Percentiles rank a stretch among this genome's conserved stretches.
phyloP scores from a whole-genome alignment of 495 filamentous ascomycete species.

The Aspergillus sclerotiicarbonarius region DNA sequence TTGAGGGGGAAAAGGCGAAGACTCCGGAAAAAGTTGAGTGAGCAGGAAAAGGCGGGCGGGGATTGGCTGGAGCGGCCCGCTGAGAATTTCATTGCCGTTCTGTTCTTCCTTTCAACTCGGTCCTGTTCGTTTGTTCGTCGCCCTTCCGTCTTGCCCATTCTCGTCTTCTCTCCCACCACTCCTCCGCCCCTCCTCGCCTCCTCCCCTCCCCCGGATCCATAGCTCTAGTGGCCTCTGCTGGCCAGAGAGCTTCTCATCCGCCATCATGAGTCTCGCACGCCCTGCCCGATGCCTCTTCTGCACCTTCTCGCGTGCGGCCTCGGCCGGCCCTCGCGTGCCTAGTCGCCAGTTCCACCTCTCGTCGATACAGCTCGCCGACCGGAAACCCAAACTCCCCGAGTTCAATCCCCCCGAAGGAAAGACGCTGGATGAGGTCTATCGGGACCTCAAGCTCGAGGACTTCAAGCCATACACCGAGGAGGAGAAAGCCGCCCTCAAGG shows the following conservation, averaged over 20 bases:
- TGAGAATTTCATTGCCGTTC: conserved; percentile 22
- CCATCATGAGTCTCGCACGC: conserved; percentile 57
- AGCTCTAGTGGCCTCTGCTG: conserved; percentile 28
- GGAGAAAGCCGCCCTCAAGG: conserved; percentile 60
- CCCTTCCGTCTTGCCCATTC: conserved; percentile 1
- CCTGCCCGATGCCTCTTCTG: conserved; percentile 59
- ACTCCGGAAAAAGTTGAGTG: neutral
- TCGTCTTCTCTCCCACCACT: conserved; percentile 15
- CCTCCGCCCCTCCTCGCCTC: conserved; percentile 13
- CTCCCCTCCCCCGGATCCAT: conserved; percentile 1
- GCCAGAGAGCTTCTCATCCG: conserved; percentile 24
- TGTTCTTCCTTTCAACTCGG: neutral
- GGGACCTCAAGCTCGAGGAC: conserved; percentile 34
- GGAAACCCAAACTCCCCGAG: conserved; percentile 29
- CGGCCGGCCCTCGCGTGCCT: conserved; percentile 42
- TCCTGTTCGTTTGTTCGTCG: neutral
- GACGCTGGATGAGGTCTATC: conserved; percentile 18
- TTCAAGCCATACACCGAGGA: conserved; percentile 66
- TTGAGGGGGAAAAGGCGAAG: neutral
- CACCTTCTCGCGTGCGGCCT: conserved; percentile 43
- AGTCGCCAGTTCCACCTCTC: conserved; percentile 55
- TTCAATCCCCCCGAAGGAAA: conserved; percentile 21
- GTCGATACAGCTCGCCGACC: conserved; percentile 33
- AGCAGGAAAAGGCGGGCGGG: conserved; percentile 16
- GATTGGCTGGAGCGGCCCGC: conserved; percentile 26